A percentile compares a stretch with the other conserved stretches of the same genome.
These are phyloP conservation scores for Fusarium papillatum DNA, from an alignment of 2,329 filamentous ascomycete genomes.

Conservation along the genomic window DNA sequence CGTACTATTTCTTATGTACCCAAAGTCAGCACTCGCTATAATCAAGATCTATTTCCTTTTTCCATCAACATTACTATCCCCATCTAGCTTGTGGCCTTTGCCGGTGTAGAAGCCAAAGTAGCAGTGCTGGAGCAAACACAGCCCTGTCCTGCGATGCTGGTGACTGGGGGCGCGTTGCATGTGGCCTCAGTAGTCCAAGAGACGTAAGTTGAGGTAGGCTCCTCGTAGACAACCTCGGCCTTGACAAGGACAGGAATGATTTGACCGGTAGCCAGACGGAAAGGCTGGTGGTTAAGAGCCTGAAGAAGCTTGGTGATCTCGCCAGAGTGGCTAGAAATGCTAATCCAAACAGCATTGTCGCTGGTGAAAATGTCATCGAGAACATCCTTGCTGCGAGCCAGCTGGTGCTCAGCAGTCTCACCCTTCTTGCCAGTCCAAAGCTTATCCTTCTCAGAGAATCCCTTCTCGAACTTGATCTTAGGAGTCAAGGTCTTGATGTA, in stretches of 20 bases:
- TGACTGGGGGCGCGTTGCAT: slow-evolving; percentile 59
- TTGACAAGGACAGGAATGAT: slow-evolving; percentile 78
- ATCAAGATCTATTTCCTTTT: slow-evolving; percentile 20
- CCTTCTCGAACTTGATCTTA: slow-evolving; percentile 67
- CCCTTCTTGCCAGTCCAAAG: slow-evolving; percentile 58
- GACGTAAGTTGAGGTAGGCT: slow-evolving; percentile 44
- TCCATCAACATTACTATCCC: background rate
- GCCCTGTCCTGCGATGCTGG: slow-evolving; percentile 55
- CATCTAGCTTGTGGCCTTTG: slow-evolving; percentile 25
- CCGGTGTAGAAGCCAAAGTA: slow-evolving; percentile 31
- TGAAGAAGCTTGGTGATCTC: slow-evolving; percentile 65
- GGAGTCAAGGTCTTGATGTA: slow-evolving; percentile 68
- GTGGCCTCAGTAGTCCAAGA: slow-evolving; percentile 57
- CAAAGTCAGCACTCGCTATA: slow-evolving; percentile 11
- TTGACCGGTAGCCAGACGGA: slow-evolving; percentile 74
- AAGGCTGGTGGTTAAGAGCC: slow-evolving; percentile 72
- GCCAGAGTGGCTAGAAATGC: slow-evolving; percentile 72
- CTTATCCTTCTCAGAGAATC: slow-evolving; percentile 69
- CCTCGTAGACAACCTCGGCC: slow-evolving; percentile 59
- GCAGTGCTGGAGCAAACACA: slow-evolving; percentile 53
- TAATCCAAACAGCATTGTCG: slow-evolving; percentile 68
- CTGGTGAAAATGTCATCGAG: slow-evolving; percentile 69
- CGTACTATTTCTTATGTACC: slow-evolving; percentile 24
- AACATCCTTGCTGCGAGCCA: slow-evolving; percentile 60
- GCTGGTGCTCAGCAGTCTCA: slow-evolving; percentile 62